Conservation (phyloP, 148 eudicot species). For the Pharnaceum exiguum region DNA sequence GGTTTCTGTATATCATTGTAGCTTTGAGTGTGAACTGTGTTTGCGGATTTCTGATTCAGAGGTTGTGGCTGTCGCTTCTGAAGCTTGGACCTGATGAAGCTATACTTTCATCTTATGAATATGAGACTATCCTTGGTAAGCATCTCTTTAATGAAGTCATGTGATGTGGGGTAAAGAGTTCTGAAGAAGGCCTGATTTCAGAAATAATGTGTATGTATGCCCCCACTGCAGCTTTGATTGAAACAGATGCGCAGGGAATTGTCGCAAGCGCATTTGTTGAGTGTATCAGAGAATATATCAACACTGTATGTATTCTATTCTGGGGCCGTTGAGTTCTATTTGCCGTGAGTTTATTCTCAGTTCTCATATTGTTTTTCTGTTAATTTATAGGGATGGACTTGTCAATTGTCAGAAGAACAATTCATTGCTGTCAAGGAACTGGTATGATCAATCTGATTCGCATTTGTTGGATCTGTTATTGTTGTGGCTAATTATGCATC, state of each 20-base stretch:
- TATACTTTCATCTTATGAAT: slow-evolving; percentile 90
- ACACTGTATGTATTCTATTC: slow-evolving; percentile 42
- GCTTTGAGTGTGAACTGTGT: neutral
- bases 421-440: slow-evolving; percentile 93
- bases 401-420: slow-evolving; percentile 81
- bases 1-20: neutral
- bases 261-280: slow-evolving; percentile 92
- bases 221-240: slow-evolving; percentile 73
- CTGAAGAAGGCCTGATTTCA: neutral
- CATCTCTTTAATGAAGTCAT: too few species aligned
- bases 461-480: too few species aligned
- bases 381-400: slow-evolving; percentile 62
- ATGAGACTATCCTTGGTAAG: slow-evolving; percentile 88
- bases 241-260: slow-evolving; percentile 91
- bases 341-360: slow-evolving; percentile 1
- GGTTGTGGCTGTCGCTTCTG: slow-evolving; percentile 78
- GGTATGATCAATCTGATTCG: too few species aligned
- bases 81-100: slow-evolving; percentile 77
- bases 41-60: slow-evolving; percentile 38
- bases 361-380: slow-evolving; percentile 9
- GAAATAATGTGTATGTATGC: slow-evolving; percentile 5
- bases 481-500: neutral
- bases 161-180: neutral
- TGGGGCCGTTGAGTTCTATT: too few species aligned
- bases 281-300: slow-evolving; percentile 89